A percentile compares a stretch with the other conserved stretches of the same genome.
These are phyloP conservation scores for Somion occarium DNA, from an alignment of 1,284 basidiomycete species.

Conservation along the genomic window DNA sequence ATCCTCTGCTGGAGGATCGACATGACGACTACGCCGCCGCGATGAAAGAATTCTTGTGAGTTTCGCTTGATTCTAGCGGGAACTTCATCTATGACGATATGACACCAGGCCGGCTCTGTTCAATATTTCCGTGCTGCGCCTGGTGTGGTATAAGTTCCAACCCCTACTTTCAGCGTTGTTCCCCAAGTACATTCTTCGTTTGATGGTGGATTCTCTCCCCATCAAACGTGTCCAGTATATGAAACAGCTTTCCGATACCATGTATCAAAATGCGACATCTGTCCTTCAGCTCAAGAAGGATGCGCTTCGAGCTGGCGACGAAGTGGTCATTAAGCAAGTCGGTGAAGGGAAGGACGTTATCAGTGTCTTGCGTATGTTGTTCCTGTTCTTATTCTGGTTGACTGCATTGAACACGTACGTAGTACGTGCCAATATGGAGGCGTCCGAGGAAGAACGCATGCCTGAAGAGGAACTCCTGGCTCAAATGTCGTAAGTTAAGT, in stretches of 20 bases:
- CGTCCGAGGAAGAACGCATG: conserved; percentile 17
- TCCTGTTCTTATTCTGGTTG: background rate
- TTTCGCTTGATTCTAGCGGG: background rate
- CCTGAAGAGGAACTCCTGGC: conserved; percentile 20
- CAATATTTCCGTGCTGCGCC: conserved; percentile 25
- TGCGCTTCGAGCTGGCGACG: conserved; percentile 17
- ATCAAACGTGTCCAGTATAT: conserved; percentile 27
- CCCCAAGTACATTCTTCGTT: conserved; percentile 15
- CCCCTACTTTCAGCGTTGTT: conserved; percentile 27
- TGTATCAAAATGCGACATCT: conserved; percentile 30
- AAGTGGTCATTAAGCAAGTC: conserved; percentile 22
- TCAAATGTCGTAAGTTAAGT: conserved; percentile 19
- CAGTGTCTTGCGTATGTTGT: conserved; percentile 36
- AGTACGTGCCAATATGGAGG: conserved; percentile 24
- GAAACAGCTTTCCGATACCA: conserved; percentile 28
- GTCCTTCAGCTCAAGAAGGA: conserved; percentile 32
- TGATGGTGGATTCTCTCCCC: conserved; percentile 25
- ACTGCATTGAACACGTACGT: background rate
- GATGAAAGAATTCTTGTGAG: conserved; percentile 20
- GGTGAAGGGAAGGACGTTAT: conserved; percentile 40
- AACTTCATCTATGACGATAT: background rate
- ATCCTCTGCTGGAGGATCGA: conserved; percentile 23
- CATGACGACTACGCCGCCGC: conserved; percentile 22
- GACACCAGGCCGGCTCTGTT: conserved; percentile 9
- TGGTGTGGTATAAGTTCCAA: conserved; percentile 14